phyloP scores from a whole-genome alignment of 2,329 filamentous ascomycete genomes.

The Neofusicoccum umdonicola region DNA sequence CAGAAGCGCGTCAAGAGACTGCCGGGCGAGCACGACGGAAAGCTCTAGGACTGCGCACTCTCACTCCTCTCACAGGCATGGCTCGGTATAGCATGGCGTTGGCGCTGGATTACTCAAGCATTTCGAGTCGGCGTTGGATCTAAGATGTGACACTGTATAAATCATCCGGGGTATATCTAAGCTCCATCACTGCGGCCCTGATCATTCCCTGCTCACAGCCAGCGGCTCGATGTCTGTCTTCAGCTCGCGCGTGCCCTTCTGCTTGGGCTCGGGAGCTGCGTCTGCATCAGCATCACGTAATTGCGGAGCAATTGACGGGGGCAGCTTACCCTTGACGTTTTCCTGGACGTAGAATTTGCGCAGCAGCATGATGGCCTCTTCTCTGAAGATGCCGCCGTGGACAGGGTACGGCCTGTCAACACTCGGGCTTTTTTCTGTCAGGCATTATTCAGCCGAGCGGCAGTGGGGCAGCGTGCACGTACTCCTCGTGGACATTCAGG shows the following conservation, averaged over 20 bases:
- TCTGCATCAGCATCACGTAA: not conserved
- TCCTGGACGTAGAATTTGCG: constrained; percentile 97
- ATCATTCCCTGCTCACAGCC: not conserved
- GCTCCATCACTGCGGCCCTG: not conserved
- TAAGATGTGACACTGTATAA: constrained; percentile 1
- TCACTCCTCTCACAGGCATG: not conserved
- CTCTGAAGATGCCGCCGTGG: constrained; percentile 81
- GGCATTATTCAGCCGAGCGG: constrained; percentile 16
- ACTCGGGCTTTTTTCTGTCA: constrained; percentile 50
- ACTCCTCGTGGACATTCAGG: constrained; percentile 77
- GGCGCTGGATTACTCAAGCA: not conserved
- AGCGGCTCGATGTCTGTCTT: constrained; percentile 56
- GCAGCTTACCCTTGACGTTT: constrained; percentile 75
- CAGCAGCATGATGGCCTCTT: constrained; percentile 89
- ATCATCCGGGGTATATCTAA: constrained; percentile 8
- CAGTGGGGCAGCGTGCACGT: constrained; percentile 25
- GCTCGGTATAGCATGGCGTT: constrained; percentile 1
- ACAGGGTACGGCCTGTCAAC: constrained; percentile 78
- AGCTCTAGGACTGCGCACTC: constrained; percentile 46
- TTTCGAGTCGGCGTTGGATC: constrained; percentile 3
- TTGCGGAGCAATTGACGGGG: not conserved
- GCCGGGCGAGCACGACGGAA: constrained; percentile 84
- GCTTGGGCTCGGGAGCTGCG: constrained; percentile 60
- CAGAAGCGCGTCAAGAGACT: constrained; percentile 90
- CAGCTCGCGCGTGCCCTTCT: constrained; percentile 62